Conservation (phyloP, 352 stramenopile species). For the Phytopythium litorale region DNA sequence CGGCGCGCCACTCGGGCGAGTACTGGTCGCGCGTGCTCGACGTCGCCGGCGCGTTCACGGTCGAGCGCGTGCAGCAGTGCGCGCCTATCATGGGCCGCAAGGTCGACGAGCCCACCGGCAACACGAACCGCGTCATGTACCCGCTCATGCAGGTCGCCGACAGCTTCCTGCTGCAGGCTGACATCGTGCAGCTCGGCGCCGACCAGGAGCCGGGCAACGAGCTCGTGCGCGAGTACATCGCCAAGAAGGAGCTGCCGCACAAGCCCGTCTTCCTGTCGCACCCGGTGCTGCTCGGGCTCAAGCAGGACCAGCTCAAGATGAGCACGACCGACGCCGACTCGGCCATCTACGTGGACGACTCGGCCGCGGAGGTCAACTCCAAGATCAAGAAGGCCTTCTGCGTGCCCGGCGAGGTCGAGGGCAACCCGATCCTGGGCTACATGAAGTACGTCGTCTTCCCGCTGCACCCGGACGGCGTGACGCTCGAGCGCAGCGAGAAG, state of each 20-base stretch:
- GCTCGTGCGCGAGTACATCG: constrained; percentile 97
- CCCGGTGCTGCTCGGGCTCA: constrained; percentile 97
- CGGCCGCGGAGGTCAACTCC: constrained; percentile 90
- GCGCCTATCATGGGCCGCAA: constrained; percentile 98
- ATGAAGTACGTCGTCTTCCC: constrained; percentile 96
- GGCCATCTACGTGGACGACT: constrained; percentile 98
- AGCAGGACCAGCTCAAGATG: constrained; percentile 99
- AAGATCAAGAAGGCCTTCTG: constrained; percentile 99
- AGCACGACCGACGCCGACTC: constrained; percentile 97
- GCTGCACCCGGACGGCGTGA: constrained; percentile 60
- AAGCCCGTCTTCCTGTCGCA: constrained; percentile 95
- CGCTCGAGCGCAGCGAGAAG: constrained; percentile 79
- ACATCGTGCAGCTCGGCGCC: constrained; percentile 98
- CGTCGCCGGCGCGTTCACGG: constrained; percentile 83
- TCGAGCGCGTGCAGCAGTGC: constrained; percentile 96
- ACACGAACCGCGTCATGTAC: constrained; percentile 95
- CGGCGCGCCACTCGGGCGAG: constrained; percentile 76
- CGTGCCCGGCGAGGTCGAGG: constrained; percentile 79
- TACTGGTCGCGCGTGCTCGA: constrained; percentile 95
- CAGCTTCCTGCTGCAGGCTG: constrained; percentile 97
- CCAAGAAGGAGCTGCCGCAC: constrained; percentile 68
- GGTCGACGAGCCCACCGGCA: constrained; percentile 71
- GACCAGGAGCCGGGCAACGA: constrained; percentile 96
- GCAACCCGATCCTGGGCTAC: constrained; percentile 96
- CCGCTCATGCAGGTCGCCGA: constrained; percentile 98